A percentile compares a stretch with the other conserved stretches of the same genome.
These are phyloP conservation scores for Pistacia vera DNA, from an alignment of 345 rosid genomes.

Conservation along the genomic window DNA sequence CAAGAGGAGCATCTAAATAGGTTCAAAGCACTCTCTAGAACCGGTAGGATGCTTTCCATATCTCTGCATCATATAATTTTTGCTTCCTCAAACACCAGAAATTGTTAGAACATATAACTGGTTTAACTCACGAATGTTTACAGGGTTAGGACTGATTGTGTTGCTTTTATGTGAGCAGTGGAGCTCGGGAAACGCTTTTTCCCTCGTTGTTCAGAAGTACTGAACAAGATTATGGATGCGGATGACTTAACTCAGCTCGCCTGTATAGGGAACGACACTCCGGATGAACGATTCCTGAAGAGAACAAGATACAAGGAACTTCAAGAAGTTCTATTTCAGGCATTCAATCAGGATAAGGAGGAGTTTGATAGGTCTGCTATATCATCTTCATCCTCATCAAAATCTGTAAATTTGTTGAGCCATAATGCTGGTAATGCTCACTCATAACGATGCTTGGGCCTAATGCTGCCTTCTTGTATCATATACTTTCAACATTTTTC, in stretches of 20 bases:
- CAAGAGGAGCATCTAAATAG: slow-evolving; percentile 72
- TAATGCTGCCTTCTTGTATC: slow-evolving; percentile 10
- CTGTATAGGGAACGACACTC: slow-evolving; percentile 47
- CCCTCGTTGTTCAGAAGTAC: slow-evolving; percentile 71
- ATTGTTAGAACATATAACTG: neutral
- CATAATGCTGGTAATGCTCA: slow-evolving; percentile 31
- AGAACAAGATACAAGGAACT: slow-evolving; percentile 60
- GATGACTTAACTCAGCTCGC: slow-evolving; percentile 65
- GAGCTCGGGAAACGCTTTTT: slow-evolving; percentile 76
- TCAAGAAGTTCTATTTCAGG: slow-evolving; percentile 55
- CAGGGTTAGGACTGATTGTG: neutral
- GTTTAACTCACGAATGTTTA: too few species aligned
- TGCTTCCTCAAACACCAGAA: neutral
- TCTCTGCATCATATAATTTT: neutral
- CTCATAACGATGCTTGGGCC: neutral
- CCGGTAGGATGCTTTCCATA: slow-evolving; percentile 48
- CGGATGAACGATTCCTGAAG: slow-evolving; percentile 54
- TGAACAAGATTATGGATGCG: slow-evolving; percentile 72
- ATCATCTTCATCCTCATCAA: slow-evolving; percentile 52
- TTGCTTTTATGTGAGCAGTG: slow-evolving; percentile 45
- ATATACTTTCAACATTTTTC: neutral
- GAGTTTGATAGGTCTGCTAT: slow-evolving; percentile 48
- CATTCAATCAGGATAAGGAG: slow-evolving; percentile 67
- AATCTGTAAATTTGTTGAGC: slow-evolving; percentile 22
- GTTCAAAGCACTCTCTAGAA: slow-evolving; percentile 61